phyloP scores from a whole-genome alignment of 2,329 filamentous ascomycete genomes.

The Purpureocillium lavendulum region DNA sequence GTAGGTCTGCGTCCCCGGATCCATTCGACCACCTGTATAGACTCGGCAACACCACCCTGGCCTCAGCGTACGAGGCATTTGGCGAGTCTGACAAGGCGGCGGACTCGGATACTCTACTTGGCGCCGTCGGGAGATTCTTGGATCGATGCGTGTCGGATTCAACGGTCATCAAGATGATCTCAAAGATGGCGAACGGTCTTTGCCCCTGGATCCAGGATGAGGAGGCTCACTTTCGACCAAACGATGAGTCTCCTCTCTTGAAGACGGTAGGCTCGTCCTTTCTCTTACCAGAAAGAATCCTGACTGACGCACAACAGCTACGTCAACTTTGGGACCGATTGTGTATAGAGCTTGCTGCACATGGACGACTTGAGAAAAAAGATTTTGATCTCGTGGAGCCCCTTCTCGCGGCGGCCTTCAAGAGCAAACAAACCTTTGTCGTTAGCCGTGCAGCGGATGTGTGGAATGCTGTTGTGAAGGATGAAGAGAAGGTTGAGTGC shows the following conservation, averaged over 20 bases:
- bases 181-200: slow-evolving; percentile 54
- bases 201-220: slow-evolving; percentile 56
- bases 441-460: slow-evolving; percentile 40
- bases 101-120: slow-evolving; percentile 21
- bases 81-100: too few relatives aligned
- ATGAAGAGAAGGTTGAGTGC: slow-evolving; percentile 51
- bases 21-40: slow-evolving; percentile 61
- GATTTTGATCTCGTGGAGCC: slow-evolving; percentile 46
- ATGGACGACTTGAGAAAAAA: slow-evolving; percentile 26
- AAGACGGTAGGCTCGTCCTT: slow-evolving; percentile 32
- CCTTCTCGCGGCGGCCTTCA: slow-evolving; percentile 47
- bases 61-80: too few relatives aligned
- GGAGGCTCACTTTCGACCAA: slow-evolving; percentile 30
- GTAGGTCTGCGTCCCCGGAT: slow-evolving; percentile 41
- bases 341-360: slow-evolving; percentile 27
- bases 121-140: slow-evolving; percentile 44
- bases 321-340: slow-evolving; percentile 42
- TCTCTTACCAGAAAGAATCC: not conserved
- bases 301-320: slow-evolving; percentile 30
- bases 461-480: slow-evolving; percentile 67
- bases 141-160: slow-evolving; percentile 33
- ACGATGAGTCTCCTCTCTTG: slow-evolving; percentile 28
- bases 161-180: slow-evolving; percentile 47
- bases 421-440: slow-evolving; percentile 45
- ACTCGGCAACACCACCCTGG: slow-evolving; percentile 31